These are phyloP conservation scores for Heracleum sosnowskyi DNA, from an alignment of 129 eudicot species.

Conservation along the genomic window DNA sequence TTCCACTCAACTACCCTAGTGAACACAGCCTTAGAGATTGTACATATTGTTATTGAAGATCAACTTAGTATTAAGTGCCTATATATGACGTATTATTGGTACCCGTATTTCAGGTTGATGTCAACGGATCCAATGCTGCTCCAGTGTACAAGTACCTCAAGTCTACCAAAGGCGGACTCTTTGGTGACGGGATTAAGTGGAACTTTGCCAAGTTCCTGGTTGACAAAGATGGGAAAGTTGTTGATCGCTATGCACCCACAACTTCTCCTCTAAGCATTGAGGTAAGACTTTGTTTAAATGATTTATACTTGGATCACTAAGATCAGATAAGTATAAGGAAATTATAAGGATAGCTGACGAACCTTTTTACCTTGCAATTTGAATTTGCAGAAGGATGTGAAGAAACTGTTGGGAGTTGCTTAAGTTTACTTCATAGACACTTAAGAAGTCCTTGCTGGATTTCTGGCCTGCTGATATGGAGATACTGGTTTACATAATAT, in stretches of 20 bases:
- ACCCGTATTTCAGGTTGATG: constrained; percentile 56
- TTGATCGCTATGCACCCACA: constrained; percentile 96
- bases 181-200: constrained; percentile 92
- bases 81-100: background rate
- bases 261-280: constrained; percentile 94
- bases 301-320: background rate
- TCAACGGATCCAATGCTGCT: constrained; percentile 66
- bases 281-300: constrained; percentile 36
- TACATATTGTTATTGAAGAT: background rate
- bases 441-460: background rate
- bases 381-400: constrained; percentile 68
- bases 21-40: background rate
- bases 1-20: background rate
- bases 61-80: background rate
- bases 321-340: background rate
- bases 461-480: background rate
- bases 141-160: constrained; percentile 71
- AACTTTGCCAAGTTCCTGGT: constrained; percentile 85
- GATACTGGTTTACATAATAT: too few species aligned
- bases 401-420: constrained; percentile 53
- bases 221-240: constrained; percentile 68
- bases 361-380: constrained; percentile 4
- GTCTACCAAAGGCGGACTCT: constrained; percentile 70
- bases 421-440: constrained; percentile 15
- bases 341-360: background rate